phyloP scores from a whole-genome alignment of 2,329 filamentous ascomycete species.

The Colletotrichum endophyticum region DNA sequence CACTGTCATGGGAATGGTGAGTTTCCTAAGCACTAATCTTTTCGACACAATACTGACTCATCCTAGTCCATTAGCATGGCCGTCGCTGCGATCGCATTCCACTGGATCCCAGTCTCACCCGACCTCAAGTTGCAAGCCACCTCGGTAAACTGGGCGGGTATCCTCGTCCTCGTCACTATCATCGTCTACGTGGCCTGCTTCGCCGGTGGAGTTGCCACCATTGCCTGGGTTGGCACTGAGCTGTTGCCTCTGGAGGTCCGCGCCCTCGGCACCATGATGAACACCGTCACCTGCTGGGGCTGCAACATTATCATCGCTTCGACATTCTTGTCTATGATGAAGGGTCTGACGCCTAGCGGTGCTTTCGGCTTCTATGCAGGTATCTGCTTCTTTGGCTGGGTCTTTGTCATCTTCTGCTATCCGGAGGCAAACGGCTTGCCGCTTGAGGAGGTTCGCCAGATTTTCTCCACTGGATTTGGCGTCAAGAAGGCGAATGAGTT shows the following conservation, averaged over 20 bases:
- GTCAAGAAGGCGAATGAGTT: constrained; percentile 44
- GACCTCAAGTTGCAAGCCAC: constrained; percentile 41
- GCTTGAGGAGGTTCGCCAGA: constrained; percentile 56
- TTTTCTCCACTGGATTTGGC: constrained; percentile 54
- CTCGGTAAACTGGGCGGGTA: constrained; percentile 33
- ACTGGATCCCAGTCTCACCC: constrained; percentile 47
- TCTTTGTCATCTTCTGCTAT: constrained; percentile 54
- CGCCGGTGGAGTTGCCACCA: constrained; percentile 49
- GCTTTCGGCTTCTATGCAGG: constrained; percentile 58
- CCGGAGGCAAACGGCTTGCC: constrained; percentile 61
- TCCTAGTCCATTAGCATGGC: constrained; percentile 47
- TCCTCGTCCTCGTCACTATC: constrained; percentile 46
- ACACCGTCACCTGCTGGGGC: constrained; percentile 51
- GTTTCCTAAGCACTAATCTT: neutral
- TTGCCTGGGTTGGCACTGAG: constrained; percentile 52
- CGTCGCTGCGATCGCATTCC: constrained; percentile 48
- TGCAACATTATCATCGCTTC: constrained; percentile 54
- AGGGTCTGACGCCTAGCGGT: constrained; percentile 51
- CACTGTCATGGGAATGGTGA: constrained; percentile 47
- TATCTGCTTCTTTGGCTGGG: constrained; percentile 52
- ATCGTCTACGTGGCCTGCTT: constrained; percentile 52
- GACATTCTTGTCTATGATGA: constrained; percentile 55
- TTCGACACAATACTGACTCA: neutral
- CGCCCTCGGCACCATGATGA: constrained; percentile 52
- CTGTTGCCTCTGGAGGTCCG: constrained; percentile 53